phyloP scores from a whole-genome alignment of 1,284 basidiomycete genomes.

The Ustilago xerochloae region DNA sequence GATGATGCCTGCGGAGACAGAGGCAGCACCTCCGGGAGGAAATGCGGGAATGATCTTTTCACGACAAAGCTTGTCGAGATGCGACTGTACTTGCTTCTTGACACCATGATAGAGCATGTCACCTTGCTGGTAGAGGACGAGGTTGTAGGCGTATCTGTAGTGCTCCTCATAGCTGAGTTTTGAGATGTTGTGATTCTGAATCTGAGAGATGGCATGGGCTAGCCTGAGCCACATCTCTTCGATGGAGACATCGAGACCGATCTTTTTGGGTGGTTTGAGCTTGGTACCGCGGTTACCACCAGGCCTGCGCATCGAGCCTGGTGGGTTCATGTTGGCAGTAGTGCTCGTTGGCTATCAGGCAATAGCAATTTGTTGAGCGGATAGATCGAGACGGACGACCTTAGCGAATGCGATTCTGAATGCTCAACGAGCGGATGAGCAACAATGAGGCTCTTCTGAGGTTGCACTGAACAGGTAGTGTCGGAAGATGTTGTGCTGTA shows the following conservation, averaged over 20 bases:
- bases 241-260: constrained; percentile 57
- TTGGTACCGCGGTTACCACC: constrained; percentile 42
- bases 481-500: too few relatives aligned
- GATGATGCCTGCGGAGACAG: constrained; percentile 45
- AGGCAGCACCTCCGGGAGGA: constrained; percentile 72
- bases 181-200: constrained; percentile 92
- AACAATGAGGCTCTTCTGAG: too few relatives aligned
- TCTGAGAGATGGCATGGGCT: constrained; percentile 87
- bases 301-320: constrained; percentile 49
- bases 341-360: not conserved
- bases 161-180: constrained; percentile 97
- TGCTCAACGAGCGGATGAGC: too few relatives aligned
- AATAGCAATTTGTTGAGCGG: not conserved
- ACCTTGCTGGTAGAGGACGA: constrained; percentile 75
- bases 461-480: too few relatives aligned
- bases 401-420: too few relatives aligned
- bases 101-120: constrained; percentile 90
- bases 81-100: constrained; percentile 80
- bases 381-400: not conserved
- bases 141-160: constrained; percentile 71
- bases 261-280: constrained; percentile 54
- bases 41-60: constrained; percentile 85
- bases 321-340: constrained; percentile 29
- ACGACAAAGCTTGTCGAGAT: constrained; percentile 83
- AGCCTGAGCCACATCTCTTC: constrained; percentile 76